A percentile compares a stretch with the other conserved stretches of the same genome.
These are phyloP conservation scores for Penicillium griseofulvum DNA, from an alignment of 2,329 filamentous ascomycete species.

Conservation along the genomic window DNA sequence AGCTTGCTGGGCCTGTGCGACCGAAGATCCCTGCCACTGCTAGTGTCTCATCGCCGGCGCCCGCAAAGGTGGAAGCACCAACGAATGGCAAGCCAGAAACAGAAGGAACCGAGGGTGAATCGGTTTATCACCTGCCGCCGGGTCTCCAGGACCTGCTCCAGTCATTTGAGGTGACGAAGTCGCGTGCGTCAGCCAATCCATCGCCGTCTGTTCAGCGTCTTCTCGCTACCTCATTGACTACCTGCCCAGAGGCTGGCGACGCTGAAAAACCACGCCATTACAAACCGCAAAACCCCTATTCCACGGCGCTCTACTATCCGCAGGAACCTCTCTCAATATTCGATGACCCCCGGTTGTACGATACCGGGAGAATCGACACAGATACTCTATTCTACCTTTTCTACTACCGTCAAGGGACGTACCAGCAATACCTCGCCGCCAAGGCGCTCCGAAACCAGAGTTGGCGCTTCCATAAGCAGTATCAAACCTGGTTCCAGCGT, in stretches of 20 bases:
- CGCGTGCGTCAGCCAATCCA: constrained; percentile 58
- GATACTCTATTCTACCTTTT: constrained; percentile 98
- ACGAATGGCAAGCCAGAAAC: constrained; percentile 54
- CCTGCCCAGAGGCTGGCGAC: constrained; percentile 72
- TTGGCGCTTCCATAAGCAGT: constrained; percentile 99
- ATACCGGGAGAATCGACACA: constrained; percentile 73
- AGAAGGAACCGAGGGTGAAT: constrained; percentile 60
- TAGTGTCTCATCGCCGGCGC: constrained; percentile 47
- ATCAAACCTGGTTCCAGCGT: constrained; percentile 98
- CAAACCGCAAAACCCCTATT: constrained; percentile 75
- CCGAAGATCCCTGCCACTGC: constrained; percentile 52
- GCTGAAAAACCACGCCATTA: constrained; percentile 80
- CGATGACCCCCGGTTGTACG: constrained; percentile 84
- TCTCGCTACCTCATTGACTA: constrained; percentile 71
- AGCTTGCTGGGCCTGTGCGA: constrained; percentile 34
- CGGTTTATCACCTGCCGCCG: constrained; percentile 87
- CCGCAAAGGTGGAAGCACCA: constrained; percentile 45
- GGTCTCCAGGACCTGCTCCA: constrained; percentile 87
- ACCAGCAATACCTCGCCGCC: constrained; percentile 91
- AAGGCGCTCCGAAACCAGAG: constrained; percentile 98
- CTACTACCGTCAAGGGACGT: constrained; percentile 95
- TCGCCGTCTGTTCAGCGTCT: constrained; percentile 69
- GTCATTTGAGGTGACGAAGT: constrained; percentile 81
- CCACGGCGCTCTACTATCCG: constrained; percentile 79
- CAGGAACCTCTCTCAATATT: constrained; percentile 90